Evolutionary conservation across 306 rosid genomes (phyloP).

Genomic region (Psophocarpus tetragonolobus): DNA sequence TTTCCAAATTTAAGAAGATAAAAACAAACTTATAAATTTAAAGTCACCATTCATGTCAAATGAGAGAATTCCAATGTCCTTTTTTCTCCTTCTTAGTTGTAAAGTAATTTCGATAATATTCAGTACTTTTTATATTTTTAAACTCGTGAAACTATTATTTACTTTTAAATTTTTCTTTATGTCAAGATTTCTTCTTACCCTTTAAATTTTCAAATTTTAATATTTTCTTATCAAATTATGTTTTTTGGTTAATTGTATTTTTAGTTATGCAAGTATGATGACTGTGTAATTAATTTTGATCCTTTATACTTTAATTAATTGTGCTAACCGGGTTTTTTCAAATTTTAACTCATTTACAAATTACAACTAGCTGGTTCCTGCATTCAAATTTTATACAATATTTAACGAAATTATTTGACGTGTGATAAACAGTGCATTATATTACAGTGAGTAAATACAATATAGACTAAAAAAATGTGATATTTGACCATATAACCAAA

Average conservation of each 20-base stretch:
- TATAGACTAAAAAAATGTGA: background rate
- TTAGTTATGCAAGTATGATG: background rate
- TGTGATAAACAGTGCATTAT: background rate
- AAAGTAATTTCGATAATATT: background rate
- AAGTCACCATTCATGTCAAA: background rate
- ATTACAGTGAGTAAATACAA: background rate
- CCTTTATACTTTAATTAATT: background rate
- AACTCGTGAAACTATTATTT: background rate
- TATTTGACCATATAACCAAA: background rate
- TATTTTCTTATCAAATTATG: background rate
- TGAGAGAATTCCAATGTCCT: background rate
- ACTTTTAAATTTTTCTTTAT: background rate
- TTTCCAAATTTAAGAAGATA: background rate
- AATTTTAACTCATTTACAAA: background rate
- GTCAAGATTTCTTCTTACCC: background rate
- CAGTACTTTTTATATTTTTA: background rate
- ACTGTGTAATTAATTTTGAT: background rate
- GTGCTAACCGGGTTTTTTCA: too few species aligned
- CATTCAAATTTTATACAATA: background rate
- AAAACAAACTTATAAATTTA: background rate
- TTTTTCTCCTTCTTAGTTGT: background rate
- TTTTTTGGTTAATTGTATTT: background rate
- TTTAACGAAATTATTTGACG: background rate
- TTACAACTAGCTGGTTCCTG: too few species aligned
- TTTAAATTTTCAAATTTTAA: background rate